Evolutionary conservation across 2,329 filamentous ascomycete genomes (phyloP).

Genomic region (Gnomoniopsis sp.): DNA sequence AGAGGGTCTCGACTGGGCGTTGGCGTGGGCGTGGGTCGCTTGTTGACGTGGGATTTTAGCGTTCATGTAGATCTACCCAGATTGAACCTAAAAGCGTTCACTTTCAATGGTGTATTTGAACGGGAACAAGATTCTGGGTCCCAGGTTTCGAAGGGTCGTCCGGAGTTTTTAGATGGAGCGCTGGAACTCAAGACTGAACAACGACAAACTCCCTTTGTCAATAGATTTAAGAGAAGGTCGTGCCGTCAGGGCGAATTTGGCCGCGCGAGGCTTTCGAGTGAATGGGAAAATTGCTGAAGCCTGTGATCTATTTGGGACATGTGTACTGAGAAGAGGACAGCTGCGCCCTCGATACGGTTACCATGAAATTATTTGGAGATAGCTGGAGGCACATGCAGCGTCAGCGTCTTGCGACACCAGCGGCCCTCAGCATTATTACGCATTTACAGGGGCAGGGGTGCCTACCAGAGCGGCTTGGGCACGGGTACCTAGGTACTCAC

Average conservation of each 20-base stretch:
- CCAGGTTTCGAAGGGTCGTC: background rate
- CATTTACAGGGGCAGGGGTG: background rate
- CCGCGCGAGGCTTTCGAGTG: background rate
- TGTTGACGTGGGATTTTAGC: constrained; percentile 11
- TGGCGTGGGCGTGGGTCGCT: constrained; percentile 11
- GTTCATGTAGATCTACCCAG: constrained; percentile 17
- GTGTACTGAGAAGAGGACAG: constrained; percentile 4
- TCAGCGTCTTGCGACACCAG: background rate
- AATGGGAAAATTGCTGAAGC: background rate
- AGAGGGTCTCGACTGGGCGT: constrained; percentile 6
- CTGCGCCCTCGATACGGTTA: background rate
- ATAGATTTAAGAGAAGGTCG: background rate
- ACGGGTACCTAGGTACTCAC: no score
- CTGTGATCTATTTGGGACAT: background rate
- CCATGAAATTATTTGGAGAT: constrained; percentile 1
- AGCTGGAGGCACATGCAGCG: background rate
- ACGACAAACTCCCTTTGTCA: background rate
- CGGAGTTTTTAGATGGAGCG: background rate
- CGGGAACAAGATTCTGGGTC: background rate
- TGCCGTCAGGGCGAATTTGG: background rate
- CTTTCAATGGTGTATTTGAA: constrained; percentile 6
- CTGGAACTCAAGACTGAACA: background rate
- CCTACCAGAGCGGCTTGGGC: background rate
- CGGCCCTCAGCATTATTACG: background rate
- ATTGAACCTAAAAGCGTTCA: constrained; percentile 17